Conservation (phyloP, 306 rosid genomes). For the Castanospermum australe region DNA sequence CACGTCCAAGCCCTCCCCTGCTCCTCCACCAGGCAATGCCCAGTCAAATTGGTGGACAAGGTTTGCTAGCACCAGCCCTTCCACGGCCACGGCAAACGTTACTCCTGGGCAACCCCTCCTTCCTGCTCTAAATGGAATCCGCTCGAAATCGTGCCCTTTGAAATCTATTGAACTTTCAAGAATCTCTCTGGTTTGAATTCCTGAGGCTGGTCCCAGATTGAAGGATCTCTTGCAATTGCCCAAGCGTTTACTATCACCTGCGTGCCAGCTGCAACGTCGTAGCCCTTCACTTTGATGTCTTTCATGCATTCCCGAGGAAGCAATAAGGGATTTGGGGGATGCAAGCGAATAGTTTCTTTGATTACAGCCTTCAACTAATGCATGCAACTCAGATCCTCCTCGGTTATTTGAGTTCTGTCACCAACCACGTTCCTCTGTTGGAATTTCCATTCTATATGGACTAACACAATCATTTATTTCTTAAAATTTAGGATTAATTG, state of each 20-base stretch:
- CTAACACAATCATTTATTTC: too few species aligned
- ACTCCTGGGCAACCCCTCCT: slow-evolving; percentile 3
- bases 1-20: not conserved
- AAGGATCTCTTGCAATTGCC: slow-evolving; percentile 18
- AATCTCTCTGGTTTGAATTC: slow-evolving; percentile 26
- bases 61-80: not conserved
- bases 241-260: slow-evolving; percentile 14
- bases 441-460: too few species aligned
- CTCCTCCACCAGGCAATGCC: not conserved
- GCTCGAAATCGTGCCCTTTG: slow-evolving; percentile 7
- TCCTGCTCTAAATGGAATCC: slow-evolving; percentile 33
- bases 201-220: not conserved
- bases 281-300: not conserved
- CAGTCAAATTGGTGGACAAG: slow-evolving; percentile 13
- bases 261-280: slow-evolving; percentile 19
- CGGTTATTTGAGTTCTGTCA: not conserved
- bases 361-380: slow-evolving; percentile 17
- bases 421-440: not conserved
- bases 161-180: slow-evolving; percentile 14
- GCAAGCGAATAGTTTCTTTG: slow-evolving; percentile 21
- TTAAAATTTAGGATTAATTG: too few species aligned
- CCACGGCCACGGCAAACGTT: not conserved
- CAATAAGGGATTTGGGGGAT: slow-evolving; percentile 23
- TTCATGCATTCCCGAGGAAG: slow-evolving; percentile 21
- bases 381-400: slow-evolving; percentile 10